These are phyloP conservation scores for grape (Vitis vinifera) DNA, from an alignment of 164 flowering plant species.

Conservation along the genomic window ASM3070453v1 NC_081806.1:1759001-1759500, in stretches of 20 bases:
- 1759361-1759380: too few species aligned
- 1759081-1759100: not conserved
- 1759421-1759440: too few species aligned
- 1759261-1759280: too few species aligned
- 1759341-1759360: too few species aligned
- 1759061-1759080: slow-evolving; percentile 7
- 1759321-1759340: too few species aligned
- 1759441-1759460: too few species aligned
- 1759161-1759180: slow-evolving; percentile 83
- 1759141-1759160: slow-evolving; percentile 97
- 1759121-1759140: slow-evolving; percentile 21
- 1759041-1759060: slow-evolving; percentile 95
- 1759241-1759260: slow-evolving; percentile 1
- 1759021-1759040: slow-evolving; percentile 57
- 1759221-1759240: slow-evolving; percentile 95
- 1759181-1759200: slow-evolving; percentile 98
- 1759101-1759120: not conserved
- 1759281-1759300: too few species aligned
- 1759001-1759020: slow-evolving; percentile 41
- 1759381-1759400: too few species aligned
- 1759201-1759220: slow-evolving; percentile 88
- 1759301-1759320: too few species aligned
- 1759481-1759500: too few species aligned
- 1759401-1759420: too few species aligned
- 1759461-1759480: too few species aligned